Evolutionary conservation across 169 alveolate species (phyloP).

Genomic region (Cytauxzoon felis): DNA sequence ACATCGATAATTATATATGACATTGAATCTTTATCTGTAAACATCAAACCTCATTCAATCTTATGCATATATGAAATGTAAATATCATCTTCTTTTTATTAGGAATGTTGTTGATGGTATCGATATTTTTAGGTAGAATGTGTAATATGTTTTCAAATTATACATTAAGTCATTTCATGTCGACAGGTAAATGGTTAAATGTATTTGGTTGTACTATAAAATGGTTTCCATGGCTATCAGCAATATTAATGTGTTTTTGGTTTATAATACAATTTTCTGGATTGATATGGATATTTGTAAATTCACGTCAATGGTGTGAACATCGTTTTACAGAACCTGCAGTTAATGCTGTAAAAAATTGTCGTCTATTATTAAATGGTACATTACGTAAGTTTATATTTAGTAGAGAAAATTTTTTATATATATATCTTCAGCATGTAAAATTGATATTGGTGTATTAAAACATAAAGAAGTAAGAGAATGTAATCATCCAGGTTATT

Average conservation of each 20-base stretch:
- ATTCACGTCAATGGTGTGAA: constrained; percentile 52
- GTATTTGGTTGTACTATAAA: constrained; percentile 77
- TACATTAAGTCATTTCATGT: constrained; percentile 77
- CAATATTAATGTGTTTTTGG: constrained; percentile 29
- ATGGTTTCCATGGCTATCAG: constrained; percentile 79
- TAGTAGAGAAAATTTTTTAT: background rate
- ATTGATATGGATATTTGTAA: constrained; percentile 29
- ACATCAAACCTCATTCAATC: constrained; percentile 37
- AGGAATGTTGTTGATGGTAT: constrained; percentile 30
- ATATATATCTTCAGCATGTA: constrained; percentile 34
- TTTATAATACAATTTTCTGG: constrained; percentile 17
- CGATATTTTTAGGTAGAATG: constrained; percentile 56
- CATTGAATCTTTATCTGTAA: too few relatives aligned
- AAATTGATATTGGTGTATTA: constrained; percentile 8
- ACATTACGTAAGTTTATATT: constrained; percentile 9
- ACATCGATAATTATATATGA: too few relatives aligned
- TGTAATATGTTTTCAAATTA: constrained; percentile 74
- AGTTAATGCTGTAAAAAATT: constrained; percentile 55
- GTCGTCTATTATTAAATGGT: constrained; percentile 23
- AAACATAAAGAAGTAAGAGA: constrained; percentile 35
- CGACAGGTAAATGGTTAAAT: constrained; percentile 71
- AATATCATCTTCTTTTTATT: too few relatives aligned
- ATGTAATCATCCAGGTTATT: constrained; percentile 44
- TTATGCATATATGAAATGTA: too few relatives aligned
- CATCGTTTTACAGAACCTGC: constrained; percentile 47